phyloP scores from a whole-genome alignment of 495 filamentous ascomycete species.

The Penicillium canariense region DNA sequence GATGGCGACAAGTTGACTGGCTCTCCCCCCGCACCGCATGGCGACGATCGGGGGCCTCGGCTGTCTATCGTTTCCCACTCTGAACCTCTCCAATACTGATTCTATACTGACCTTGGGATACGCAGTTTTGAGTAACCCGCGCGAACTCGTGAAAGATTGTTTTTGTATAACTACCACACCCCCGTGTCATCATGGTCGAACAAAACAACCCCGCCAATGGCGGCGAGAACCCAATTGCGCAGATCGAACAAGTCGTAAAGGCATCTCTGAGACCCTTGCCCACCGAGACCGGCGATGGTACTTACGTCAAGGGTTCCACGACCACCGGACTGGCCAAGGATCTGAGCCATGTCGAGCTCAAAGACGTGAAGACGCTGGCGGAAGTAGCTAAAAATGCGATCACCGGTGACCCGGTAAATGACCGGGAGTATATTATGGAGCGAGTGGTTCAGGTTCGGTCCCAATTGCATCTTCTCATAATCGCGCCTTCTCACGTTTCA shows the following conservation, averaged over 20 bases:
- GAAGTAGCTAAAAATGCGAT: constrained; percentile 62
- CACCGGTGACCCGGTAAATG: constrained; percentile 80
- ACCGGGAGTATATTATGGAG: constrained; percentile 67
- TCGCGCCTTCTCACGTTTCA: constrained; percentile 3
- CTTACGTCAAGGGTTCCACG: constrained; percentile 37
- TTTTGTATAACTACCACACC: constrained; percentile 7
- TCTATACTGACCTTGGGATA: neutral
- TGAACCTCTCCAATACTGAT: neutral
- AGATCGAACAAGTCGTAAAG: constrained; percentile 54
- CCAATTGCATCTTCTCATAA: neutral
- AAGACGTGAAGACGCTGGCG: constrained; percentile 45
- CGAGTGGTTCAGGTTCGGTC: constrained; percentile 45
- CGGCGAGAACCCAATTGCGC: constrained; percentile 40
- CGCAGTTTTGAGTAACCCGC: neutral
- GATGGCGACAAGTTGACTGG: neutral
- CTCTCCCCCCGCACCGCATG: neutral
- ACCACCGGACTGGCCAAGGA: constrained; percentile 38
- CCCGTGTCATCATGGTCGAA: constrained; percentile 27
- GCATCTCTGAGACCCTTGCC: constrained; percentile 62
- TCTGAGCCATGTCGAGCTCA: constrained; percentile 36
- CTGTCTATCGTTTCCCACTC: neutral
- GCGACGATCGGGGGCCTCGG: neutral
- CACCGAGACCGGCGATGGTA: constrained; percentile 61
- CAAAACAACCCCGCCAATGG: constrained; percentile 20
- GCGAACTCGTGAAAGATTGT: neutral